These are phyloP conservation scores for Irpex lacteus DNA, from an alignment of 1,284 basidiomycete species.

Conservation along the genomic window DNA sequence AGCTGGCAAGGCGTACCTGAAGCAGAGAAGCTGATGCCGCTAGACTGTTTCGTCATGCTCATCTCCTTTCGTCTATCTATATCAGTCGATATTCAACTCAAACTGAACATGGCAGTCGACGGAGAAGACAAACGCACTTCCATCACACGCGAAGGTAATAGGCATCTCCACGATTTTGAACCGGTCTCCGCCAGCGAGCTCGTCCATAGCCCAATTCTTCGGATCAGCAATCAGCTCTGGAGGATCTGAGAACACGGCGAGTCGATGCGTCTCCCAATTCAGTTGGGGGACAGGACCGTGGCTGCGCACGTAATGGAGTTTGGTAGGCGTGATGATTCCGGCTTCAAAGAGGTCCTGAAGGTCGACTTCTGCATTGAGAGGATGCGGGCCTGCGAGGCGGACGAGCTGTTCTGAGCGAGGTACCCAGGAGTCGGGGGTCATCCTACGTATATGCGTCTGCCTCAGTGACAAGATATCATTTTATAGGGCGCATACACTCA, in stretches of 20 bases:
- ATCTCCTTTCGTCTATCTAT: constrained; percentile 23
- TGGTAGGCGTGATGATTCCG: constrained; percentile 24
- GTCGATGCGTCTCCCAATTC: constrained; percentile 21
- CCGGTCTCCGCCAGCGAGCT: constrained; percentile 13
- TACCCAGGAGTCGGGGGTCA: constrained; percentile 23
- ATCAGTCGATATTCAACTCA: neutral
- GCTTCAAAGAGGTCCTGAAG: constrained; percentile 17
- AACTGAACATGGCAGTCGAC: too few relatives aligned
- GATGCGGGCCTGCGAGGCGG: constrained; percentile 21
- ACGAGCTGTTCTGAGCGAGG: constrained; percentile 23
- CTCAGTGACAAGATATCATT: neutral
- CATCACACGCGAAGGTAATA: constrained; percentile 24
- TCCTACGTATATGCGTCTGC: constrained; percentile 3
- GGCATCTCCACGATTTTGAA: constrained; percentile 20
- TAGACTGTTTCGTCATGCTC: constrained; percentile 22
- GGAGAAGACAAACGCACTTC: constrained; percentile 16
- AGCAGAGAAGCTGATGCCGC: constrained; percentile 20
- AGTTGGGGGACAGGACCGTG: constrained; percentile 23
- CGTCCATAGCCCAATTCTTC: constrained; percentile 21
- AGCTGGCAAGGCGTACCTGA: constrained; percentile 10
- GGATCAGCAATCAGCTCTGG: constrained; percentile 15
- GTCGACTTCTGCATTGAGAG: constrained; percentile 23
- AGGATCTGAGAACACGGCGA: constrained; percentile 16
- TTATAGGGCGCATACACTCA: constrained; percentile 9
- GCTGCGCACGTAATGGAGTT: constrained; percentile 24